Base-by-base conservation (phyloP, 2,329 filamentous ascomycete species). In the Clathrospora elynae region DNA sequence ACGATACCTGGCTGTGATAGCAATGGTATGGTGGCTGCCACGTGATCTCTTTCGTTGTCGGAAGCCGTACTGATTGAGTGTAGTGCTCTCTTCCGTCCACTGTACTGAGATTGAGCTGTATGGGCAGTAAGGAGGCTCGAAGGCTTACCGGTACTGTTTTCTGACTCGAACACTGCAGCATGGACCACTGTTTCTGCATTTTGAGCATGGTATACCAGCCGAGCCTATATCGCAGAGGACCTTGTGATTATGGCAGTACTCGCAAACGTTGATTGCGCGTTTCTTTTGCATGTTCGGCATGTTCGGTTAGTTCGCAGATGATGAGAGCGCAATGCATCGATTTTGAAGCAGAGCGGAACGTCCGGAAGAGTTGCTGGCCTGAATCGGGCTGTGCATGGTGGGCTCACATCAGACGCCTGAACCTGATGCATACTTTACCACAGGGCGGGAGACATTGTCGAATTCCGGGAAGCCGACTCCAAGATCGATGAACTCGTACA, bases 191-290 rank as follows among this genome's bases (percentile, higher is more conserved):
- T 44, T 43, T 22, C 25, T 22, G 29, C 48, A 51, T 18, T 44
- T 47, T 31, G 48, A 47, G 32, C 48, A 51, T 11, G 38, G 39
- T 3, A 30, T 14, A 2, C 40, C 26, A 5, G 17, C 42, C 13
- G 16, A 16, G 26, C 44, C 43, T 23, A 47, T 17, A 28, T 51
- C 39, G 29, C 48, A 51, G n/a, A 42, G 48, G 13, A 51, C 33
- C 18, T 51, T 51, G 11, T 41, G 43, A 10, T 24, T 24, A 26
- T 47, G 48, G 22, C 48, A 51, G 28, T 20, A 41, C n/a, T 35
- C 31, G 43, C 48, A 51, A 35, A 51, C 48, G 11, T 37, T 33
- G 5, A 40, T 28, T 22, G 48, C 48, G 11, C 48, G 47, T 40
- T 24, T 50, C 19, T 38, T 33, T 22, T 38, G 32, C 46, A 49